These are phyloP conservation scores for Solanum paucissectum DNA, from an alignment of 257 asterid genomes.

Conservation along the genomic window DNA sequence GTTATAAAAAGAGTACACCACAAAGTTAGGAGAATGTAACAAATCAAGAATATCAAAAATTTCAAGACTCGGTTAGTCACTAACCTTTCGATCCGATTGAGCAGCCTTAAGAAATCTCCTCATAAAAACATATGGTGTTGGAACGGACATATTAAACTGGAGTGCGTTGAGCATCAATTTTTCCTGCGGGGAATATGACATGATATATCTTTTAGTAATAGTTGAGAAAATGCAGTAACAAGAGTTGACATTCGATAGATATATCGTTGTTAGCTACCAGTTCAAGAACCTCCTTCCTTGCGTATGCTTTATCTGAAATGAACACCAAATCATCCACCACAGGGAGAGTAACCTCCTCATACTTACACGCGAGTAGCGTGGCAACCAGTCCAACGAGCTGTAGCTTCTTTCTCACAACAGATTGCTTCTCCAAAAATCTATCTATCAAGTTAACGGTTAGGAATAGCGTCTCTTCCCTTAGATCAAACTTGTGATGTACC, in stretches of 20 bases:
- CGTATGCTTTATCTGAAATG: slow-evolving; percentile 79
- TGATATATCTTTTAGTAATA: not conserved
- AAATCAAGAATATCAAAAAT: not conserved
- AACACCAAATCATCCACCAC: slow-evolving; percentile 78
- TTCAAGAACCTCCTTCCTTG: slow-evolving; percentile 67
- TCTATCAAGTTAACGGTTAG: slow-evolving; percentile 75
- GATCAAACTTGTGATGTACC: slow-evolving; percentile 95
- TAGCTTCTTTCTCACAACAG: slow-evolving; percentile 71
- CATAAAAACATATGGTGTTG: slow-evolving; percentile 78
- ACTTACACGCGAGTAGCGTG: slow-evolving; percentile 80
- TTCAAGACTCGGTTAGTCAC: not conserved
- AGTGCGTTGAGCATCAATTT: slow-evolving; percentile 60
- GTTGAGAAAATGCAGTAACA: not conserved
- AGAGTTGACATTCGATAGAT: too few relatives aligned
- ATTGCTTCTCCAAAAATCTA: slow-evolving; percentile 67
- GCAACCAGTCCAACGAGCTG: slow-evolving; percentile 92
- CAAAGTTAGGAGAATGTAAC: not conserved
- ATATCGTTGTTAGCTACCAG: slow-evolving; percentile 33
- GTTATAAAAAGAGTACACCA: not conserved
- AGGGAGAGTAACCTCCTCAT: slow-evolving; percentile 85
- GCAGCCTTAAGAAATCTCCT: slow-evolving; percentile 85
- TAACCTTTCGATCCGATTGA: slow-evolving; percentile 66
- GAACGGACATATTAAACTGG: slow-evolving; percentile 78
- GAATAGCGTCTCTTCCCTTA: slow-evolving; percentile 69
- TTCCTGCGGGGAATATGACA: slow-evolving; percentile 35